phyloP scores from a whole-genome alignment of 2,329 filamentous ascomycete species.

The Mycosphaerella sp. region DNA sequence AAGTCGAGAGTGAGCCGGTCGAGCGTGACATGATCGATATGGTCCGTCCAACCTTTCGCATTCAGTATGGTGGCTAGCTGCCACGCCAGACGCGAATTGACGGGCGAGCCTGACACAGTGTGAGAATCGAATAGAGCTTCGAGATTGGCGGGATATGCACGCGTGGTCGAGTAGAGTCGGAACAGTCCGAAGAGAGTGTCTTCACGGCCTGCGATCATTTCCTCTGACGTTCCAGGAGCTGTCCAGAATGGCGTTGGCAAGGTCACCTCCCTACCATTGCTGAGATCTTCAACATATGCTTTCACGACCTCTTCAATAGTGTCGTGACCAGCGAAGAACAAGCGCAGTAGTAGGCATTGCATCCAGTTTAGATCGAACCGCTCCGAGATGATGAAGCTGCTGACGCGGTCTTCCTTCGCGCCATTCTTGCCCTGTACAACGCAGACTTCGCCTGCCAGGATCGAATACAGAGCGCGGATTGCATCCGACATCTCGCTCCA shows the following conservation, averaged over 20 bases:
- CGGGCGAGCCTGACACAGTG: conserved; percentile 65
- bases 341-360: conserved; percentile 80
- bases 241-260: conserved; percentile 61
- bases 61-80: conserved; percentile 62
- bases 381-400: conserved; percentile 73
- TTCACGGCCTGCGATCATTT: conserved; percentile 47
- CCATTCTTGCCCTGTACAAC: conserved; percentile 71
- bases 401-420: conserved; percentile 70
- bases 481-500: conserved; percentile 81
- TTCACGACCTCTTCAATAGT: conserved; percentile 65
- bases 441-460: conserved; percentile 81
- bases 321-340: conserved; percentile 75
- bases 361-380: conserved; percentile 87
- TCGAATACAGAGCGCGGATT: conserved; percentile 80
- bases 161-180: conserved; percentile 47
- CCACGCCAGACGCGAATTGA: conserved; percentile 74
- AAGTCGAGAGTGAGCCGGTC: conserved; percentile 56
- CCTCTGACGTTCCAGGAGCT: conserved; percentile 1
- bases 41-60: conserved; percentile 26
- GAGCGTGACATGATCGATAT: conserved; percentile 43
- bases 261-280: conserved; percentile 60
- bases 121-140: conserved; percentile 69
- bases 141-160: conserved; percentile 39
- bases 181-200: conserved; percentile 84
- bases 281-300: conserved; percentile 67